These are phyloP conservation scores for Ophiostoma piceae DNA, from an alignment of 2,329 filamentous ascomycete species.

Conservation along the genomic window DNA sequence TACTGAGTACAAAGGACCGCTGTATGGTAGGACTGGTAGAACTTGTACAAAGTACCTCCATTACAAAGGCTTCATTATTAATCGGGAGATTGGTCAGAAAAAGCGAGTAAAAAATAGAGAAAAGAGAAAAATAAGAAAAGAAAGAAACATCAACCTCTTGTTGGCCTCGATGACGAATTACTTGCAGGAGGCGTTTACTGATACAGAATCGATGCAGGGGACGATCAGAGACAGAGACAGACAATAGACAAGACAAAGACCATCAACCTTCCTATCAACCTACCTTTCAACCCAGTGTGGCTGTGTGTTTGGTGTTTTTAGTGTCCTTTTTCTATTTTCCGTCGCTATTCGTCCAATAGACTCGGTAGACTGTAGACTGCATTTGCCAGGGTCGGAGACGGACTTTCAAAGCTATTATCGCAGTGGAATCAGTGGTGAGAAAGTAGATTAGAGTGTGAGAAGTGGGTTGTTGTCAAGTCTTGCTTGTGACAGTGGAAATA, in stretches of 20 bases:
- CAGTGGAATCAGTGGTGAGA: background rate
- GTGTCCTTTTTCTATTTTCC: background rate
- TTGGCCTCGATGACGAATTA: background rate
- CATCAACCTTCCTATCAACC: background rate
- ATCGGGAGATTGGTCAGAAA: background rate
- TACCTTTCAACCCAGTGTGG: constrained; percentile 7
- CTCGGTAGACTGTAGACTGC: background rate
- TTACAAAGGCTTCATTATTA: background rate
- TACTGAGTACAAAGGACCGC: background rate
- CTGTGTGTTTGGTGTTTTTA: background rate
- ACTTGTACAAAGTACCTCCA: background rate
- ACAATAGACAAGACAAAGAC: background rate
- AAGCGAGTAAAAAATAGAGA: background rate
- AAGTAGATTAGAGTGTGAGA: constrained; percentile 1
- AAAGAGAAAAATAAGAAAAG: background rate
- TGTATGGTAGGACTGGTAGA: background rate
- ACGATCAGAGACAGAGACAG: background rate
- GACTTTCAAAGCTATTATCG: background rate
- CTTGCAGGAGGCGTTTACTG: background rate
- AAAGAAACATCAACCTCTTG: background rate
- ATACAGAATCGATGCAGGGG: background rate
- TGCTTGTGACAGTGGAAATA: background rate
- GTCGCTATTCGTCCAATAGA: background rate
- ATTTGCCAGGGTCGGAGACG: background rate
- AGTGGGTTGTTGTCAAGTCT: background rate